Conservation (phyloP, 1,139 yeast species). For the Diutina mesorugosa region DNA sequence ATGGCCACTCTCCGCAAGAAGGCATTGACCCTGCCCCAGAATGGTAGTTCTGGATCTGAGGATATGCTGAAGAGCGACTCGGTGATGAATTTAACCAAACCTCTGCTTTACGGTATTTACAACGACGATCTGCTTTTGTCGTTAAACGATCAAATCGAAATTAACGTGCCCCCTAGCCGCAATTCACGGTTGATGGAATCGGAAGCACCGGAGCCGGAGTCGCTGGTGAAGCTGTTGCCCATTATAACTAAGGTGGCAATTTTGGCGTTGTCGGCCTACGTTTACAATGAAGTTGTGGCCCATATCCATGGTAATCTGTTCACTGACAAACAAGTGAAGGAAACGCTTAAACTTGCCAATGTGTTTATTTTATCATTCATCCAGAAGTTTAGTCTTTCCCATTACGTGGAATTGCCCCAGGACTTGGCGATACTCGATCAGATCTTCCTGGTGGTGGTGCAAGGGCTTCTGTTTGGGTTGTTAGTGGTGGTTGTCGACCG, state of each 20-base stretch:
- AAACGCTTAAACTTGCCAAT: neutral
- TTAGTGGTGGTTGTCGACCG: constrained; percentile 51
- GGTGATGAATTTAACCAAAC: constrained; percentile 32
- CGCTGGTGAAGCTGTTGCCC: neutral
- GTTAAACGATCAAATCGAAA: constrained; percentile 15
- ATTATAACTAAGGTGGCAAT: constrained; percentile 10
- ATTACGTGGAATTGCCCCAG: constrained; percentile 14
- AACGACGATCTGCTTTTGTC: constrained; percentile 24
- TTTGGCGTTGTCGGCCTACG: constrained; percentile 31
- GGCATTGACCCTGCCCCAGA: neutral
- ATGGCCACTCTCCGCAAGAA: constrained; percentile 2
- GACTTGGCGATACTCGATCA: constrained; percentile 14
- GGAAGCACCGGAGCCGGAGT: neutral
- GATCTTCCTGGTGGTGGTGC: constrained; percentile 16
- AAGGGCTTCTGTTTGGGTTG: constrained; percentile 55
- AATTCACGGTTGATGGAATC: neutral
- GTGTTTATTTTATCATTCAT: constrained; percentile 18
- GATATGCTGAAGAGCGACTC: constrained; percentile 29
- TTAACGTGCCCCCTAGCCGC: constrained; percentile 1
- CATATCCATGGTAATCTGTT: constrained; percentile 40
- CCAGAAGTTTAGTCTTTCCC: constrained; percentile 10
- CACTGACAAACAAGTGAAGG: constrained; percentile 13
- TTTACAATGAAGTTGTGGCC: constrained; percentile 37
- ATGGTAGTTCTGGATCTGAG: neutral
- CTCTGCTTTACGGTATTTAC: constrained; percentile 36